A percentile compares a stretch with the other conserved stretches of the same genome.
Conservation (phyloP, 768 basidiomycete genomes). For the Amanita subjunquillea region DNA sequence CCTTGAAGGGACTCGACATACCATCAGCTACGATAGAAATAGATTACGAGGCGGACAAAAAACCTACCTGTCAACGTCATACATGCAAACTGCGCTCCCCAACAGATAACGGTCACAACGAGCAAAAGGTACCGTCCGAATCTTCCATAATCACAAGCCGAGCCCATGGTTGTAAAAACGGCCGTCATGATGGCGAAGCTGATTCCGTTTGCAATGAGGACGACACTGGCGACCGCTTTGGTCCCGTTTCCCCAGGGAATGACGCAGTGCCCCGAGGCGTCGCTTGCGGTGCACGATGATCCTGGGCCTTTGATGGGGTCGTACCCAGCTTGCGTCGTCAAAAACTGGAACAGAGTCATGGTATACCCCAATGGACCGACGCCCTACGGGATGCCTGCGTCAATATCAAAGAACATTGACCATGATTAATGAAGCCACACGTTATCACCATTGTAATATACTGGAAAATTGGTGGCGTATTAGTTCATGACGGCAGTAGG, state of each 20-base stretch:
- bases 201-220: constrained; percentile 68
- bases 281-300: constrained; percentile 48
- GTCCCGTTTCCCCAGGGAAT: constrained; percentile 69
- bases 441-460: constrained; percentile 78
- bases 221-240: constrained; percentile 64
- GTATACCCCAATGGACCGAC: constrained; percentile 62
- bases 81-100: constrained; percentile 72
- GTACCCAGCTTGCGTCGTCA: constrained; percentile 63
- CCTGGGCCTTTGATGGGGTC: constrained; percentile 64
- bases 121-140: constrained; percentile 79
- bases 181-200: constrained; percentile 76
- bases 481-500: neutral
- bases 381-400: constrained; percentile 28
- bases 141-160: constrained; percentile 62
- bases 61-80: constrained; percentile 56
- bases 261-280: constrained; percentile 64
- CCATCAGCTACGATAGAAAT: neutral
- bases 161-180: constrained; percentile 74
- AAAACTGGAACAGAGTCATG: constrained; percentile 64
- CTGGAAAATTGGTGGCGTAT: constrained; percentile 22
- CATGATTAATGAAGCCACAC: constrained; percentile 19
- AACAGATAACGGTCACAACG: constrained; percentile 60
- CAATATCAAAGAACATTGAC: neutral
- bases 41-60: constrained; percentile 11
- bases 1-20: constrained; percentile 40